Evolutionary conservation across 2,329 filamentous ascomycete species (phyloP), one percentile per base, ranked within the genome.

Genomic region (Furcasterigmium sp.): DNA sequence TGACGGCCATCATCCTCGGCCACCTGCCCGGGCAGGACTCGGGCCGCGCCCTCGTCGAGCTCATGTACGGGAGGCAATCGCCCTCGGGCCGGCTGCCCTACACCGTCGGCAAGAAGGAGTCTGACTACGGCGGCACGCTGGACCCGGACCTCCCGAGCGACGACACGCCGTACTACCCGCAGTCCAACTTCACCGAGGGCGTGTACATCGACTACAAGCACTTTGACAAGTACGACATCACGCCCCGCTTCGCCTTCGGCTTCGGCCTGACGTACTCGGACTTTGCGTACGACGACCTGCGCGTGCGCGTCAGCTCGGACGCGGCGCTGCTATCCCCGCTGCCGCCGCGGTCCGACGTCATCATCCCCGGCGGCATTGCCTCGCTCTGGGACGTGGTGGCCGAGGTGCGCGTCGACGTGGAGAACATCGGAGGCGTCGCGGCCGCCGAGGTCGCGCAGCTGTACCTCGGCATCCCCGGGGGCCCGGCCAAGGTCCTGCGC

Each of bases 1-100:
- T 95, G 39, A 90, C 87, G 1, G 89, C 87, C 29, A 89, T 95
- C 41, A 60, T 95, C 2, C 93, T 85, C 76, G 87, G 87, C 26
- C 86, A 86, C 56, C 66, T 89, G 17, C 88, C 88, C 0, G 90
- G 90, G 11, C 84, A 95, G 59, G 85, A 95, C 60, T 86, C 83
- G 18, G 89, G 90, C 39, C 86, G 90, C 57, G 76, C 85, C 3
- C 78, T 95, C 43, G 77, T 78, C 9, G 87, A 94, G 53, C 75
- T 95, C n/a, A 78, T 95, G 10, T 95, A 91, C 61, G 89, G 90
- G 35, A 78, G 76, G 47, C 76, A 84, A 47, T 91, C 89, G 65
- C 88, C 88, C 2, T 80, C 79, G 19, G 90, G 80, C 39, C 85
- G 88, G 50, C 77, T 84, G 0, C 84, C 86, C 4, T 94, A 93